These are phyloP conservation scores for Tetracladium setigerum DNA, from an alignment of 495 filamentous ascomycete genomes.

Conservation along the genomic window DNA sequence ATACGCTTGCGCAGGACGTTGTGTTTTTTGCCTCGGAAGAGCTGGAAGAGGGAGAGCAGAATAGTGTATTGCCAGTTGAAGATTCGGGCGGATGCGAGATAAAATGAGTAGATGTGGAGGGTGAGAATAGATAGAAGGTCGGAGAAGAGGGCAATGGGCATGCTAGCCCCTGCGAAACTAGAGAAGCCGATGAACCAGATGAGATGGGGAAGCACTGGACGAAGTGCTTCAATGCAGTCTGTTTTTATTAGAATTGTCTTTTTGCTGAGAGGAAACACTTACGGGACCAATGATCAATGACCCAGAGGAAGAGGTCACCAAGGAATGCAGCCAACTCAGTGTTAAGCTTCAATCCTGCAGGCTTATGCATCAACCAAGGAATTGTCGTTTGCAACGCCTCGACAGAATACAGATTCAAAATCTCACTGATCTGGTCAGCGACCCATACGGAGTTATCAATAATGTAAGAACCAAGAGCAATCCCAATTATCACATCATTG, in stretches of 20 bases:
- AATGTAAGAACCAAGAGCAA: constrained; percentile 92
- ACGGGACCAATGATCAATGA: constrained; percentile 96
- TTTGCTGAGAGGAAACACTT: constrained; percentile 19
- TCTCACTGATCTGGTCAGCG: constrained; percentile 68
- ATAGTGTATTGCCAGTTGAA: constrained; percentile 98
- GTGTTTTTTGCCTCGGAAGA: constrained; percentile 95
- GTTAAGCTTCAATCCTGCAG: constrained; percentile 97
- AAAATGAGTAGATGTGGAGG: constrained; percentile 95
- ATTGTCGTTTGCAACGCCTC: constrained; percentile 86
- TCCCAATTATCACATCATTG: constrained; percentile 98
- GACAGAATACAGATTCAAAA: constrained; percentile 78
- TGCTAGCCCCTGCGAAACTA: constrained; percentile 89
- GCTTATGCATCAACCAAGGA: constrained; percentile 92
- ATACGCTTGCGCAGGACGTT: constrained; percentile 97
- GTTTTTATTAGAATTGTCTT: constrained; percentile 12
- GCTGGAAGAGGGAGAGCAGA: constrained; percentile 91
- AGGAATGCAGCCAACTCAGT: constrained; percentile 89
- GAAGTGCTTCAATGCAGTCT: constrained; percentile 68
- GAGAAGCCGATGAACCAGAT: constrained; percentile 93
- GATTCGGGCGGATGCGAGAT: constrained; percentile 90
- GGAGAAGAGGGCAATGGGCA: constrained; percentile 95
- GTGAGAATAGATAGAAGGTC: constrained; percentile 89
- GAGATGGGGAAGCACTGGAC: constrained; percentile 72
- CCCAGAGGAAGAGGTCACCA: constrained; percentile 93
- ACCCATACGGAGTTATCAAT: constrained; percentile 90